These are phyloP conservation scores for Crithidia expoeki DNA, from an alignment of 208 protist genomes.

Conservation along the genomic window DNA sequence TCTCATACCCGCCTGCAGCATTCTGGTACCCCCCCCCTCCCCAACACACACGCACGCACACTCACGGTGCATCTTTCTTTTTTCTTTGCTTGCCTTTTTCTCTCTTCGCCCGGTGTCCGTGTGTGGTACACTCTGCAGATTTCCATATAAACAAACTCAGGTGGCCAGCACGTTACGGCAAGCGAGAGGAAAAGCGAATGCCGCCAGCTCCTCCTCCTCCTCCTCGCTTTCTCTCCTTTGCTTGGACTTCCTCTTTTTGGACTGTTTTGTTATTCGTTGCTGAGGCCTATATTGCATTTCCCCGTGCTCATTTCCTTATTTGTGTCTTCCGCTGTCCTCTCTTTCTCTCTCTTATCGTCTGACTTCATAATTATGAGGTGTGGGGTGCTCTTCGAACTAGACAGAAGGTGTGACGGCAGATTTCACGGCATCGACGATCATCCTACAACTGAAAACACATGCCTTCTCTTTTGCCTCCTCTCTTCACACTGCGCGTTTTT, in stretches of 20 bases:
- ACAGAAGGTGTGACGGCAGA: not conserved
- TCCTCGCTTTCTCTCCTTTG: too few species aligned
- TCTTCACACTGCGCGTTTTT: not conserved
- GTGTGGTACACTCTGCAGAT: not conserved
- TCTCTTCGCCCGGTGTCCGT: not conserved
- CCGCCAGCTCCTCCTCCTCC: too few species aligned
- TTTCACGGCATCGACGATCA: not conserved
- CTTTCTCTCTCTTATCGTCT: conserved; percentile 14
- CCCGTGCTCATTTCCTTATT: conserved; percentile 21
- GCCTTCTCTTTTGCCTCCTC: conserved; percentile 24
- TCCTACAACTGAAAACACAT: not conserved
- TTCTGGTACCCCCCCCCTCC: too few species aligned
- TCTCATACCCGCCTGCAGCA: conserved; percentile 23
- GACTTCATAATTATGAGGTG: conserved; percentile 8
- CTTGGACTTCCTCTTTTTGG: not conserved
- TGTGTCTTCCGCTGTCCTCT: conserved; percentile 24
- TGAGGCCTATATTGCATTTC: not conserved
- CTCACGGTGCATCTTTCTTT: not conserved
- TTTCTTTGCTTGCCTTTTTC: conserved; percentile 4
- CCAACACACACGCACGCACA: too few species aligned
- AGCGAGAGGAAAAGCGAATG: too few species aligned
- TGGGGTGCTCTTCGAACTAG: not conserved
- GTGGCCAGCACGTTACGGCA: not conserved
- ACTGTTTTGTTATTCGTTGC: not conserved
- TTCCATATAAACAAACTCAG: conserved; percentile 13